Conservation (phyloP, 805 yeast species). For the Candida vartiovaarae region DNA sequence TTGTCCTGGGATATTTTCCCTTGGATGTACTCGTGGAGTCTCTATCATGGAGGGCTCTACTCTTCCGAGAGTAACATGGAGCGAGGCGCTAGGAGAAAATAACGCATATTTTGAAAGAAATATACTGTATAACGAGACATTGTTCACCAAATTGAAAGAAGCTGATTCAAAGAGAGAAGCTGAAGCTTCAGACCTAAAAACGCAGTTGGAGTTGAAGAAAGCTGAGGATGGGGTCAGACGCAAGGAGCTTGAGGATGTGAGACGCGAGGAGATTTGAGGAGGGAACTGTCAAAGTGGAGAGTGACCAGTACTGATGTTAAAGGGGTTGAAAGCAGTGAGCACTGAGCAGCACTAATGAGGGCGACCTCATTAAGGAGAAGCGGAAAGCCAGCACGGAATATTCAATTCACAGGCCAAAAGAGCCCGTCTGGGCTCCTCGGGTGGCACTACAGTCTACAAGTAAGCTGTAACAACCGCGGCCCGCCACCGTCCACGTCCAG, state of each 20-base stretch:
- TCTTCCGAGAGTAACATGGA: too few species aligned
- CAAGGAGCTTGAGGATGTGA: background rate
- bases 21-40: too few species aligned
- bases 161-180: slow-evolving; percentile 13
- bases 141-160: slow-evolving; percentile 12
- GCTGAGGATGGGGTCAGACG: slow-evolving; percentile 4
- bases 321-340: background rate
- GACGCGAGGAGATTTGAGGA: slow-evolving; percentile 3
- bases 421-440: slow-evolving; percentile 6
- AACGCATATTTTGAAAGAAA: too few species aligned
- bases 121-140: slow-evolving; percentile 1
- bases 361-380: slow-evolving; percentile 11
- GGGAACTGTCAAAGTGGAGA: background rate
- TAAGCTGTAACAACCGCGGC: too few species aligned
- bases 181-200: slow-evolving; percentile 9
- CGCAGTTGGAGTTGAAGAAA: slow-evolving; percentile 7
- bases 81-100: too few species aligned
- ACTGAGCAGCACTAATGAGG: background rate
- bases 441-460: background rate
- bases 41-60: too few species aligned
- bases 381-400: slow-evolving; percentile 16
- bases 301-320: background rate
- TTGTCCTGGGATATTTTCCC: too few species aligned
- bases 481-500: background rate
- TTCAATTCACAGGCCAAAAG: slow-evolving; percentile 16